phyloP scores from a whole-genome alignment of 2,329 filamentous ascomycete species.

The Dactylellina parvicollis region DNA sequence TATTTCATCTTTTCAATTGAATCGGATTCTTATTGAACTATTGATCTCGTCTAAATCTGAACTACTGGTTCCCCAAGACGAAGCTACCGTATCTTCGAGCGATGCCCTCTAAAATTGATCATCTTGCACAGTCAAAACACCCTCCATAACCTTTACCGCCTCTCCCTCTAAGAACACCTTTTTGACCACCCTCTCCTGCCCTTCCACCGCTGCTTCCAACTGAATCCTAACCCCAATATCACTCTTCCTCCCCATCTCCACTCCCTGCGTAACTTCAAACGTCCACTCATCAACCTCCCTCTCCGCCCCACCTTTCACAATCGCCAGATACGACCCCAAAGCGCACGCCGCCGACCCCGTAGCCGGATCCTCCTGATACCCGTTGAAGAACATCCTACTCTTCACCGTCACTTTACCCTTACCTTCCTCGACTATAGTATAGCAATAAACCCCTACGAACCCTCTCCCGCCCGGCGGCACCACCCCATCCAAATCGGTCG shows the following conservation, averaged over 20 bases:
- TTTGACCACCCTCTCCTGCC: slow-evolving; percentile 21
- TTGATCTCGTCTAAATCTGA: too few species aligned
- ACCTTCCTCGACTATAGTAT: slow-evolving; percentile 63
- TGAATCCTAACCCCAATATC: slow-evolving; percentile 65
- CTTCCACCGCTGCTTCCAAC: slow-evolving; percentile 23
- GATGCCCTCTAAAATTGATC: too few species aligned
- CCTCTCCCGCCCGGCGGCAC: slow-evolving; percentile 55
- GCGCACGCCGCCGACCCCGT: slow-evolving; percentile 72
- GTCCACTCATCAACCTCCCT: slow-evolving; percentile 59
- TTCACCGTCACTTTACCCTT: slow-evolving; percentile 62
- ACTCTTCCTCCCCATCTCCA: slow-evolving; percentile 73
- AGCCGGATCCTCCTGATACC: slow-evolving; percentile 68
- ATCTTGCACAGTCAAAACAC: slow-evolving; percentile 31
- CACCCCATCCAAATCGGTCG: slow-evolving; percentile 7
- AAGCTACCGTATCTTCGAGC: too few species aligned
- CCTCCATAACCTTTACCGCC: slow-evolving; percentile 55
- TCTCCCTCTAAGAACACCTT: slow-evolving; percentile 53
- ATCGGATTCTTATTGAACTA: neutral
- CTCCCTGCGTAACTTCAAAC: slow-evolving; percentile 71
- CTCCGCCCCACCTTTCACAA: slow-evolving; percentile 60
- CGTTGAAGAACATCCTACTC: slow-evolving; percentile 70
- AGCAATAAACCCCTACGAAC: slow-evolving; percentile 70
- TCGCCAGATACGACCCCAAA: slow-evolving; percentile 67
- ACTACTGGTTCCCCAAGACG: neutral
- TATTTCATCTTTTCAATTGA: neutral